phyloP scores from a whole-genome alignment of 2,329 filamentous ascomycete genomes.

The Conoideocrella luteorostrata region DNA sequence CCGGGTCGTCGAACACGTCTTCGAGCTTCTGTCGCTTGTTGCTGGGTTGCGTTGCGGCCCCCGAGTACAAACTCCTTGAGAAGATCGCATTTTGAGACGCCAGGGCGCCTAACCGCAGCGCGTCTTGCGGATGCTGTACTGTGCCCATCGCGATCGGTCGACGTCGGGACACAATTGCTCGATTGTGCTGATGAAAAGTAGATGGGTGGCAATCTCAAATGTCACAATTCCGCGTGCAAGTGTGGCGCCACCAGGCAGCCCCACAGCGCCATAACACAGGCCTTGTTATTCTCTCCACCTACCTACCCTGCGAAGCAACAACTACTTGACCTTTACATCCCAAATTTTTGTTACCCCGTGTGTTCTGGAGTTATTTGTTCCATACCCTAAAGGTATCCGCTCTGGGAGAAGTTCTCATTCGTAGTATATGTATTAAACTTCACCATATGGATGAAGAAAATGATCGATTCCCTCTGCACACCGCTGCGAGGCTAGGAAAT shows the following conservation, averaged over 20 bases:
- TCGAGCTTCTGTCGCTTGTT: slow-evolving; percentile 34
- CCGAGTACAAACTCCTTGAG: slow-evolving; percentile 26
- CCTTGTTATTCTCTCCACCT: too few relatives aligned
- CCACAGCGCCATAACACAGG: slow-evolving; percentile 3
- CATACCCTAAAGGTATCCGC: too few relatives aligned
- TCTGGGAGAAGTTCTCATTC: too few relatives aligned
- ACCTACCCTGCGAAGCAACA: too few relatives aligned
- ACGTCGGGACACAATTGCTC: not conserved
- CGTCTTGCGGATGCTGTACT: slow-evolving; percentile 24
- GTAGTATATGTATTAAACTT: not conserved
- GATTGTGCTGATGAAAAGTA: slow-evolving; percentile 6
- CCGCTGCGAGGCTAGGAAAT: slow-evolving; percentile 77
- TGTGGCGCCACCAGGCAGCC: slow-evolving; percentile 22
- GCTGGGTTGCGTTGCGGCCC: slow-evolving; percentile 16
- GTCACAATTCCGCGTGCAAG: not conserved
- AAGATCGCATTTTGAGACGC: slow-evolving; percentile 28
- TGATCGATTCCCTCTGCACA: slow-evolving; percentile 76
- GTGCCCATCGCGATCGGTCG: slow-evolving; percentile 25
- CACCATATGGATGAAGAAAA: slow-evolving; percentile 28
- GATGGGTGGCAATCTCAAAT: slow-evolving; percentile 8
- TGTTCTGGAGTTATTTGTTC: too few relatives aligned
- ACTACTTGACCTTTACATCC: too few relatives aligned
- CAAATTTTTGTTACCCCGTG: too few relatives aligned
- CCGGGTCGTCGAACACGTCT: slow-evolving; percentile 26
- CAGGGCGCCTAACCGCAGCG: slow-evolving; percentile 27